phyloP scores from a whole-genome alignment of 2,329 filamentous ascomycete genomes.

The Sporothrix dimorphospora region DNA sequence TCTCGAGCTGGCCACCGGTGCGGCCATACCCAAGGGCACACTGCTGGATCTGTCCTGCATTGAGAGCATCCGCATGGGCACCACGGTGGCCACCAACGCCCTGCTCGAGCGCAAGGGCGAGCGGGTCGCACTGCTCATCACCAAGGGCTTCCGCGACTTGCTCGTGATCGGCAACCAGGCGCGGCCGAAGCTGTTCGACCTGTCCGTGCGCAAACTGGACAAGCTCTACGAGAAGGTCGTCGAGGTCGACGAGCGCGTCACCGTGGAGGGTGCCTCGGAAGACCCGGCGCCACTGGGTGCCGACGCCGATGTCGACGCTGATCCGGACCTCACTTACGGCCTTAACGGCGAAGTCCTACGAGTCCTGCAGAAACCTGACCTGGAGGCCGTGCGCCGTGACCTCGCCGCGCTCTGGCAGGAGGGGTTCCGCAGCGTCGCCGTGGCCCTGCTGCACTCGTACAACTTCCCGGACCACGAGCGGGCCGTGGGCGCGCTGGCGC shows the following conservation, averaged over 20 bases:
- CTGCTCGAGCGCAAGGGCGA: constrained; percentile 88
- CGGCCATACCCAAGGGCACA: constrained; percentile 62
- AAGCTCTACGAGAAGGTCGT: constrained; percentile 82
- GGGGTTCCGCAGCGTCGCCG: constrained; percentile 52
- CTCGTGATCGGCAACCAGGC: constrained; percentile 88
- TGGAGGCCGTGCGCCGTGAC: constrained; percentile 55
- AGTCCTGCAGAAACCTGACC: constrained; percentile 58
- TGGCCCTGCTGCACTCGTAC: constrained; percentile 28
- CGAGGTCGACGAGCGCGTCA: constrained; percentile 87
- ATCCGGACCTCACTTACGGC: constrained; percentile 39
- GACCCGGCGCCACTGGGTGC: neutral
- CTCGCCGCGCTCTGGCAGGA: constrained; percentile 63
- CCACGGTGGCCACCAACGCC: constrained; percentile 91
- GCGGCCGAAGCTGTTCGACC: constrained; percentile 85
- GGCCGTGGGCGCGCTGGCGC: constrained; percentile 29
- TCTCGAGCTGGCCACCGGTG: constrained; percentile 42
- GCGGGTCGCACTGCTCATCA: constrained; percentile 83
- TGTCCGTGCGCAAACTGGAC: constrained; percentile 85
- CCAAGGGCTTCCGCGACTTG: constrained; percentile 84
- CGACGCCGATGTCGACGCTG: constrained; percentile 37
- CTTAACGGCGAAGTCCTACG: constrained; percentile 56
- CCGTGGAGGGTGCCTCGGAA: constrained; percentile 70
- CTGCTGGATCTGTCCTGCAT: constrained; percentile 45
- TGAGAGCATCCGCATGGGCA: constrained; percentile 71
- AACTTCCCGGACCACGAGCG: constrained; percentile 33